Evolutionary conservation across 352 stramenopile species (phyloP).

Genomic region (Halophytophthora polymorphica): DNA sequence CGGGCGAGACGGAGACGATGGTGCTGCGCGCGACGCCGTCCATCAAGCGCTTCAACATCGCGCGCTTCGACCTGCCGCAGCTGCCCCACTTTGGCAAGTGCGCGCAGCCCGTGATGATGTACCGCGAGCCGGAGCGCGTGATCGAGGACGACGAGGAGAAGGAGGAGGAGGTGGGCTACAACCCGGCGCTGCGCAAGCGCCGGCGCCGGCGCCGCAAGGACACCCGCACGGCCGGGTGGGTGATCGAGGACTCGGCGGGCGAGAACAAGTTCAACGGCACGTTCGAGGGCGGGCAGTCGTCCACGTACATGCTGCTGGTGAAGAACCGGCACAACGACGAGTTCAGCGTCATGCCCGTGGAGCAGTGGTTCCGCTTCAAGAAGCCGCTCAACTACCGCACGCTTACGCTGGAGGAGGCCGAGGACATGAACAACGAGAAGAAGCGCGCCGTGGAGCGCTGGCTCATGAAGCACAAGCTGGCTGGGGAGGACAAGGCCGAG

Average conservation of each 20-base stretch:
- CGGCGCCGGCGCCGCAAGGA: slow-evolving; percentile 74
- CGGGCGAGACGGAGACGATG: slow-evolving; percentile 53
- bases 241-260: slow-evolving; percentile 80
- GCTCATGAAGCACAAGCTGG: slow-evolving; percentile 88
- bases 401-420: slow-evolving; percentile 79
- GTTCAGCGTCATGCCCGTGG: slow-evolving; percentile 84
- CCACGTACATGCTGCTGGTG: slow-evolving; percentile 84
- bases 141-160: slow-evolving; percentile 76
- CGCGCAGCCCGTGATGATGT: slow-evolving; percentile 85
- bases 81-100: slow-evolving; percentile 59
- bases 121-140: slow-evolving; percentile 74
- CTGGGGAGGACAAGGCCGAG: slow-evolving; percentile 67
- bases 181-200: slow-evolving; percentile 70
- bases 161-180: slow-evolving; percentile 76
- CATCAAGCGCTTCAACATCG: slow-evolving; percentile 88
- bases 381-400: slow-evolving; percentile 84
- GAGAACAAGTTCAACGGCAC: slow-evolving; percentile 84
- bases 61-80: slow-evolving; percentile 71
- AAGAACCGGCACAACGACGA: slow-evolving; percentile 88
- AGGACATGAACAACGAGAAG: slow-evolving; percentile 88
- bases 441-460: slow-evolving; percentile 84
- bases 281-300: slow-evolving; percentile 79
- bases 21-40: slow-evolving; percentile 80
- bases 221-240: slow-evolving; percentile 72
- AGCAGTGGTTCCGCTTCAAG: slow-evolving; percentile 90